These are phyloP conservation scores for Westerdykella sp. DNA, from an alignment of 2,329 filamentous ascomycete genomes.

Conservation along the genomic window DNA sequence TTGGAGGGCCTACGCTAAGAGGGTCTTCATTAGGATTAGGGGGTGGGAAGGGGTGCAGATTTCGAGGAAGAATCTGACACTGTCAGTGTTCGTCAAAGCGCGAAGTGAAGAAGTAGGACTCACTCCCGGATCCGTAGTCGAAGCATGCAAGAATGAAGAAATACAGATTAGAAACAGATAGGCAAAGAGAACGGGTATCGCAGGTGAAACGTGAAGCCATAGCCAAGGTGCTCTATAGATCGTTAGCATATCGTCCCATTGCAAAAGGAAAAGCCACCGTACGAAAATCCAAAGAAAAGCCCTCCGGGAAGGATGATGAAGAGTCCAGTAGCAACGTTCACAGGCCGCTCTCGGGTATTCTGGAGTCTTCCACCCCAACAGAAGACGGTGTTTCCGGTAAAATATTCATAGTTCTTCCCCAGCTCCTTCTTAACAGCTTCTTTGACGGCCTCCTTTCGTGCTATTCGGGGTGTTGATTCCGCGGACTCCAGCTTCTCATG, in stretches of 20 bases:
- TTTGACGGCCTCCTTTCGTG: constrained; percentile 38
- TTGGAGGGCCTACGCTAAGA: constrained; percentile 71
- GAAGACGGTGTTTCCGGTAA: constrained; percentile 88
- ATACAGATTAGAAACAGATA: constrained; percentile 89
- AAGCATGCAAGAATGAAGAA: constrained; percentile 91
- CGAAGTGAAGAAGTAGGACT: constrained; percentile 36
- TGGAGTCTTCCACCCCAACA: constrained; percentile 79
- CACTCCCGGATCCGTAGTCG: constrained; percentile 86
- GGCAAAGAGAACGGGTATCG: constrained; percentile 80
- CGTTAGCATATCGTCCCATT: constrained; percentile 12
- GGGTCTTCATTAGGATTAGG: constrained; percentile 71
- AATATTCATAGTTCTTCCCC: constrained; percentile 83
- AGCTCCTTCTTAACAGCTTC: constrained; percentile 40
- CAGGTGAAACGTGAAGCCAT: constrained; percentile 80
- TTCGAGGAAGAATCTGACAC: constrained; percentile 77
- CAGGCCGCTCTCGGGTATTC: constrained; percentile 78
- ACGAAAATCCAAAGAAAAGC: constrained; percentile 81
- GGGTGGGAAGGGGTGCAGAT: constrained; percentile 82
- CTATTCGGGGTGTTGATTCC: constrained; percentile 65
- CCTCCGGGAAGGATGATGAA: constrained; percentile 71
- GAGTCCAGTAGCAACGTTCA: constrained; percentile 81
- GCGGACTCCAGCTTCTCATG: constrained; percentile 80
- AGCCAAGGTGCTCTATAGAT: constrained; percentile 62
- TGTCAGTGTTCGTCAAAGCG: constrained; percentile 10
- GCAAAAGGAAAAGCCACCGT: constrained; percentile 23